phyloP scores from a whole-genome alignment of 2,329 filamentous ascomycete species.

The Camillea tinctor region DNA sequence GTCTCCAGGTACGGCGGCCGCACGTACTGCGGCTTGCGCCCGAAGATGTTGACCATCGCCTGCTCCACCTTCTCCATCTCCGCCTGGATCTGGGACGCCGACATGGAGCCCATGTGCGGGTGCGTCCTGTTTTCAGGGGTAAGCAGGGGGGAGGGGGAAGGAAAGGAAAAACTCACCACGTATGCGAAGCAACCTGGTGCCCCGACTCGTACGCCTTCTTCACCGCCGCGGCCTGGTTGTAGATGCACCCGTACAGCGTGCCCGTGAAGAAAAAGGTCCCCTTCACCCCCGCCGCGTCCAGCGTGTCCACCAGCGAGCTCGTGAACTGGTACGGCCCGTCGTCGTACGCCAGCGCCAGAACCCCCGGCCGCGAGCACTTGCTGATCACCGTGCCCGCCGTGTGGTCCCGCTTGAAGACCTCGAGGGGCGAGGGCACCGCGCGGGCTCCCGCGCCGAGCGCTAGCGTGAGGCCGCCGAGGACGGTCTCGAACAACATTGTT shows the following conservation, averaged over 20 bases:
- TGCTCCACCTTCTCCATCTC: slow-evolving; percentile 53
- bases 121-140: slow-evolving; percentile 40
- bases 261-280: slow-evolving; percentile 55
- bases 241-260: slow-evolving; percentile 51
- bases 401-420: slow-evolving; percentile 41
- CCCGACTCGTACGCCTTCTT: slow-evolving; percentile 50
- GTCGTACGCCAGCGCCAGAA: slow-evolving; percentile 53
- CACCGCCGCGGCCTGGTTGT: slow-evolving; percentile 50
- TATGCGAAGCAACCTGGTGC: slow-evolving; percentile 55
- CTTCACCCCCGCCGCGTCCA: slow-evolving; percentile 47
- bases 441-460: slow-evolving; percentile 29
- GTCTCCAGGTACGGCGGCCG: slow-evolving; percentile 50
- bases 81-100: slow-evolving; percentile 37
- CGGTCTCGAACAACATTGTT: slow-evolving; percentile 28
- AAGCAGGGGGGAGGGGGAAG: not conserved
- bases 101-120: slow-evolving; percentile 41
- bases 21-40: slow-evolving; percentile 49
- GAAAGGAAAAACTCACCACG: slow-evolving; percentile 38
- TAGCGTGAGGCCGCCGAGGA: slow-evolving; percentile 21
- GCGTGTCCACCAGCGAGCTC: slow-evolving; percentile 47
- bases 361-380: slow-evolving; percentile 42
- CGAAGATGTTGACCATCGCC: slow-evolving; percentile 49
- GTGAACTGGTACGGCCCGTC: slow-evolving; percentile 53
- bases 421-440: slow-evolving; percentile 38
- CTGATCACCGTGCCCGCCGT: slow-evolving; percentile 44